These are phyloP conservation scores for Aristolochia fimbriata DNA, from an alignment of 164 flowering plant species.

Conservation along the genomic window DNA sequence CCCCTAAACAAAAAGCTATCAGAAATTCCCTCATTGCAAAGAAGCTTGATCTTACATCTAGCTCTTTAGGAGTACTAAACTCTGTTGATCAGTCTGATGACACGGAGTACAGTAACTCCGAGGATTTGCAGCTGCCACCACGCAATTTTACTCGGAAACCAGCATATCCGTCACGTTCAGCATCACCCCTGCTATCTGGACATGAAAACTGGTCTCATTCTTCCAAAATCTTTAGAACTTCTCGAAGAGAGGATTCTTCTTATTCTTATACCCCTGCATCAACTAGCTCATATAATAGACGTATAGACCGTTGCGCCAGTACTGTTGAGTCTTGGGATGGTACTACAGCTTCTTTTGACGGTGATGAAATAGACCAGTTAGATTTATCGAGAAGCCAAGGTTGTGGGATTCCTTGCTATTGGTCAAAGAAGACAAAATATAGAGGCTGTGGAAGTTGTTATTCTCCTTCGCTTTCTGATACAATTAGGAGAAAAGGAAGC, in stretches of 20 bases:
- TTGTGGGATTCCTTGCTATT: constrained; percentile 89
- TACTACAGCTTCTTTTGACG: constrained; percentile 55
- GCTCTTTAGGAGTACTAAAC: constrained; percentile 19
- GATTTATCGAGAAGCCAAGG: constrained; percentile 68
- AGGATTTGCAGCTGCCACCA: constrained; percentile 29
- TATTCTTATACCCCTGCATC: constrained; percentile 76
- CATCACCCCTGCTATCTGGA: constrained; percentile 48
- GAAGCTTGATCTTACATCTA: constrained; percentile 20
- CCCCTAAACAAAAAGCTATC: constrained; percentile 13
- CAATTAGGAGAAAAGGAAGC: constrained; percentile 73
- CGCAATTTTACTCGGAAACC: constrained; percentile 9
- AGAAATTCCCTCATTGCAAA: constrained; percentile 18
- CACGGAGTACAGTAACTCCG: constrained; percentile 57
- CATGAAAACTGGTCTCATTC: constrained; percentile 38
- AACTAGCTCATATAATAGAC: constrained; percentile 55
- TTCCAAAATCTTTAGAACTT: constrained; percentile 33
- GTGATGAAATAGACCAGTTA: constrained; percentile 60
- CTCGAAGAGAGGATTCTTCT: constrained; percentile 48
- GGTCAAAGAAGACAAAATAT: constrained; percentile 70
- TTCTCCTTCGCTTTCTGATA: constrained; percentile 89
- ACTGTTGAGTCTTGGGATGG: constrained; percentile 76
- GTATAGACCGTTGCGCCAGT: constrained; percentile 45
- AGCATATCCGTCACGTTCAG: constrained; percentile 14
- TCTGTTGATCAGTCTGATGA: constrained; percentile 65
- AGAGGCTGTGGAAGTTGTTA: constrained; percentile 53